Percentiles rank a stretch among this genome's conserved stretches.
These are phyloP conservation scores for Lactarius deliciosus DNA, from an alignment of 768 basidiomycete species.

Conservation along the genomic window DNA sequence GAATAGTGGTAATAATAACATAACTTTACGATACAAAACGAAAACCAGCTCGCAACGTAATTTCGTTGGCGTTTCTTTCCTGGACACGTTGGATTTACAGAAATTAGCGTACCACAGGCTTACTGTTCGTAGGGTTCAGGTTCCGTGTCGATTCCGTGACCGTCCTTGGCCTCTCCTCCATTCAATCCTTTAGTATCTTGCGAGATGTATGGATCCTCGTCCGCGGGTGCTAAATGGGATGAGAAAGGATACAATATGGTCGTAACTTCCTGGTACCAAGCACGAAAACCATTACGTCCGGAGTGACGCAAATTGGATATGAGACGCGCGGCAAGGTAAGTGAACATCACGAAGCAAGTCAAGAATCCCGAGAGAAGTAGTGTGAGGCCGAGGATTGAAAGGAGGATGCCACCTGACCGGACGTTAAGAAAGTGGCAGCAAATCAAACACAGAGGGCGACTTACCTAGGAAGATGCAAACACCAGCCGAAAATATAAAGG, in stretches of 20 bases:
- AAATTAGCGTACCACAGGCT: background rate
- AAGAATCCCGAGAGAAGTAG: constrained; percentile 24
- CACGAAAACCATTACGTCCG: constrained; percentile 20
- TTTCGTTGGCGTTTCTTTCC: background rate
- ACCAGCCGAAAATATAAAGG: constrained; percentile 22
- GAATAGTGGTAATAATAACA: constrained; percentile 1
- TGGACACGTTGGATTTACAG: background rate
- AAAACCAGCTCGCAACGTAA: background rate
- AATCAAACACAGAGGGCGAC: background rate
- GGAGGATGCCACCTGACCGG: constrained; percentile 19
- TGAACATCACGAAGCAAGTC: constrained; percentile 9
- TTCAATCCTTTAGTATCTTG: constrained; percentile 7
- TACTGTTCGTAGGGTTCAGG: background rate
- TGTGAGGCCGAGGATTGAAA: constrained; percentile 18
- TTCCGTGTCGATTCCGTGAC: constrained; percentile 4
- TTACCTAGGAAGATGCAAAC: constrained; percentile 22
- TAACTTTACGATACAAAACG: constrained; percentile 1
- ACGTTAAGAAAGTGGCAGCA: background rate
- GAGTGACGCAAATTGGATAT: constrained; percentile 6
- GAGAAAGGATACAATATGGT: constrained; percentile 4
- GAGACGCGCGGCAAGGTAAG: constrained; percentile 24
- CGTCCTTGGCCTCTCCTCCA: constrained; percentile 1
- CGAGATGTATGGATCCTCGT: constrained; percentile 10
- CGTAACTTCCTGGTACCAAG: constrained; percentile 21
- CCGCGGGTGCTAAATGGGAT: background rate